A percentile compares a stretch with the other conserved stretches of the same genome.
Evolutionary conservation across 2,329 filamentous ascomycete species (phyloP).

Genomic region (Geoglossum cookeanum): DNA sequence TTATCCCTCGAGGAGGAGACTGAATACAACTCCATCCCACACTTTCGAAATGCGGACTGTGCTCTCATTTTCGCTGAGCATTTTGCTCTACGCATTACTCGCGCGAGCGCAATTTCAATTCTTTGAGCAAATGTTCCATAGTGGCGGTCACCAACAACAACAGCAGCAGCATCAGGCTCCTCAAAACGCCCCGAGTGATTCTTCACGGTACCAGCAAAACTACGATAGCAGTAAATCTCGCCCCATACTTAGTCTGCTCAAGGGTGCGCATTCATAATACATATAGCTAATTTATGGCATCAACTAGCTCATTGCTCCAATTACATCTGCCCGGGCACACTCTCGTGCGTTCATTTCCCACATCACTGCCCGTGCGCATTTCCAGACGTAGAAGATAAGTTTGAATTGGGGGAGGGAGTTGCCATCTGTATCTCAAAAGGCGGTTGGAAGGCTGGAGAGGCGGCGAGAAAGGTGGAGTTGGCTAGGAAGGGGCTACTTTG

Average conservation of each 20-base stretch:
- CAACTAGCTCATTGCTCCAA: conserved; percentile 62
- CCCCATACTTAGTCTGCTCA: neutral
- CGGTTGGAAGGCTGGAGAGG: conserved; percentile 27
- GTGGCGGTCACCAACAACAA: conserved; percentile 28
- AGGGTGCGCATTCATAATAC: neutral
- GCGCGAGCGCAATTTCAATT: conserved; percentile 77
- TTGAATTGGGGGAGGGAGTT: conserved; percentile 52
- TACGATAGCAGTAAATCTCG: conserved; percentile 42
- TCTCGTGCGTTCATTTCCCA: conserved; percentile 88
- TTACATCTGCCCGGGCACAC: conserved; percentile 84
- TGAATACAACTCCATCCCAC: neutral
- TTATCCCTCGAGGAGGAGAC: neutral
- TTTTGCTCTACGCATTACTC: conserved; percentile 26
- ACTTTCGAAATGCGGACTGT: conserved; percentile 29
- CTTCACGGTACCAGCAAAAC: conserved; percentile 53
- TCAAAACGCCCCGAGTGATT: conserved; percentile 73
- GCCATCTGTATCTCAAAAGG: conserved; percentile 39
- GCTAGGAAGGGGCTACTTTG: conserved; percentile 29
- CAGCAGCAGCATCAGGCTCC: conserved; percentile 26
- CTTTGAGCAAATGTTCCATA: conserved; percentile 92
- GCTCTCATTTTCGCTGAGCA: conserved; percentile 4
- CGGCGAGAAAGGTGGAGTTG: conserved; percentile 28
- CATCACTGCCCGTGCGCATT: conserved; percentile 93
- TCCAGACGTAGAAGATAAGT: conserved; percentile 56
- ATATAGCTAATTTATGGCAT: neutral